These are phyloP conservation scores for Podila epigama DNA, from an alignment of 192 early-diverging fungal species.

Conservation along the genomic window DNA sequence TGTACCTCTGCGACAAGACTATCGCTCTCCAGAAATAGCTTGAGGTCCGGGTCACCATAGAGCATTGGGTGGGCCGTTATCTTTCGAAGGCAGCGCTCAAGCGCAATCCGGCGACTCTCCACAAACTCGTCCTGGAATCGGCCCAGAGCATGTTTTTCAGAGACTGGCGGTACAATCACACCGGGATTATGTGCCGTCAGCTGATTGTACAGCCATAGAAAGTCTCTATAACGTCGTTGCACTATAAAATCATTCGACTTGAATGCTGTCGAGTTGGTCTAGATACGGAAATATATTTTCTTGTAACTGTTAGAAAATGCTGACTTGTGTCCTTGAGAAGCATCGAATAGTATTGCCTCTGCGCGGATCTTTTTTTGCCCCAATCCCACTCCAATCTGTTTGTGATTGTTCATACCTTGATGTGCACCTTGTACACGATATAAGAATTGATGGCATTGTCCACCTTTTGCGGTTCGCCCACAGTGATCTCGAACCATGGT, in stretches of 20 bases:
- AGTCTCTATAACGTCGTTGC: slow-evolving; percentile 90
- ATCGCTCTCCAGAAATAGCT: slow-evolving; percentile 88
- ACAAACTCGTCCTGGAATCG: slow-evolving; percentile 97
- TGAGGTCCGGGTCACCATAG: slow-evolving; percentile 82
- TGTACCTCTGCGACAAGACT: slow-evolving; percentile 80
- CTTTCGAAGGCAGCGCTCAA: slow-evolving; percentile 86
- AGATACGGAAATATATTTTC: background rate
- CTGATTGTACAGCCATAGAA: slow-evolving; percentile 91
- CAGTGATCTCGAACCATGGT: slow-evolving; percentile 69
- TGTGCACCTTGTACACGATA: slow-evolving; percentile 87
- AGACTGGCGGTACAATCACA: slow-evolving; percentile 90
- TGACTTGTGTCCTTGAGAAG: too few species aligned
- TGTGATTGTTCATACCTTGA: slow-evolving; percentile 58
- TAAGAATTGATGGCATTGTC: slow-evolving; percentile 87
- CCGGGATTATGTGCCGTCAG: slow-evolving; percentile 82
- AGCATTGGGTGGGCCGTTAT: slow-evolving; percentile 83
- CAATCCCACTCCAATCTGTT: background rate
- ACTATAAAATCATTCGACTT: slow-evolving; percentile 81
- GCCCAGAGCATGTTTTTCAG: slow-evolving; percentile 91
- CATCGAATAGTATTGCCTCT: too few species aligned
- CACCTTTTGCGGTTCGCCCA: slow-evolving; percentile 90
- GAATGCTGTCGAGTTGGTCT: slow-evolving; percentile 83
- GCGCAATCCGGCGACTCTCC: slow-evolving; percentile 80
- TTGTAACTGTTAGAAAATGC: background rate
- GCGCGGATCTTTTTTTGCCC: too few species aligned